phyloP scores from a whole-genome alignment of 805 yeast species.

The Suhomyces xylopsoci region DNA sequence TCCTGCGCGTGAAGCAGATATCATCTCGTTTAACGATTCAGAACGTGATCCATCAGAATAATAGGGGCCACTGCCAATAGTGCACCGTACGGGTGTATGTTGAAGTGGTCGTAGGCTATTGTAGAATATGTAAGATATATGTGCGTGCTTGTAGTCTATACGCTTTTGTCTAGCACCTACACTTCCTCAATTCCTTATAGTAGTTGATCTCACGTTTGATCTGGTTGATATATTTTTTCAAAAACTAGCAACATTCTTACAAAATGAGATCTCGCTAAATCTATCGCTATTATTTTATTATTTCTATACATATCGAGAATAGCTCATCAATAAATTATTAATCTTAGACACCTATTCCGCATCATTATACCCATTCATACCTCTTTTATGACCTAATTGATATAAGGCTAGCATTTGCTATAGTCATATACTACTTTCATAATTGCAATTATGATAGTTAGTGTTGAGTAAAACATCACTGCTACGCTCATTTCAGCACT shows the following conservation, averaged over 20 bases:
- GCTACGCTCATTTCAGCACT: too few relatives aligned
- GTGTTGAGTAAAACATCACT: too few relatives aligned
- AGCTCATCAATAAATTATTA: neutral
- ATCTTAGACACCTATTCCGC: neutral
- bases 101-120: neutral
- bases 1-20: neutral
- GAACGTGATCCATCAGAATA: neutral
- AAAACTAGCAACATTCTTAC: neutral
- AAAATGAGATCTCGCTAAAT: neutral
- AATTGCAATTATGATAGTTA: too few relatives aligned
- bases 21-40: neutral
- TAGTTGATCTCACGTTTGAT: too few relatives aligned
- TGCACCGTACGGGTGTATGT: neutral
- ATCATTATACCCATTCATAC: neutral
- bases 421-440: neutral
- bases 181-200: too few relatives aligned
- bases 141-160: neutral
- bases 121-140: neutral
- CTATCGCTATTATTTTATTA: neutral
- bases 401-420: neutral
- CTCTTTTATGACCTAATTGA: neutral
- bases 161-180: too few relatives aligned
- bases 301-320: neutral
- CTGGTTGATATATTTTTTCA: neutral
- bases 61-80: neutral